phyloP scores from a whole-genome alignment of 148 eudicot species.

The Camellia sinensis region DNA sequence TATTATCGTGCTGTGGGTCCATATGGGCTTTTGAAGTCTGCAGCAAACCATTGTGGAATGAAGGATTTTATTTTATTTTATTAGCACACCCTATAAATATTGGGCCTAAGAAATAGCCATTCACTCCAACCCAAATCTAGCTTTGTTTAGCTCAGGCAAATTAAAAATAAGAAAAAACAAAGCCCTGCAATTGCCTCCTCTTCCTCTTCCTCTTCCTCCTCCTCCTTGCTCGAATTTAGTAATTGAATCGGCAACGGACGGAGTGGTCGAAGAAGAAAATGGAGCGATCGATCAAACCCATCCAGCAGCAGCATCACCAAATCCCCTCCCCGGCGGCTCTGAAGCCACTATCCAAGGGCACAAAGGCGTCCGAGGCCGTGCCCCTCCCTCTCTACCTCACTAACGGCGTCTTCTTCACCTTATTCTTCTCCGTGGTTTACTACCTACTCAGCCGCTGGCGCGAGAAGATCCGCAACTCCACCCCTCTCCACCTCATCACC shows the following conservation, averaged over 20 bases:
- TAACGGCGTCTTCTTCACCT: constrained; percentile 70
- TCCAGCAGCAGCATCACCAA: background rate
- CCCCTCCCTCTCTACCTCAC: constrained; percentile 74
- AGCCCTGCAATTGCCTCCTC: background rate
- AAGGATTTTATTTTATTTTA: too few species aligned
- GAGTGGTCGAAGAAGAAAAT: background rate
- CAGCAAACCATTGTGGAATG: too few species aligned
- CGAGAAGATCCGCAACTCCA: constrained; percentile 84
- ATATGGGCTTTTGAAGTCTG: too few species aligned
- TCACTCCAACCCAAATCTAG: background rate
- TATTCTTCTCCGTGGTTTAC: constrained; percentile 82
- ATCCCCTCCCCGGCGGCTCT: background rate
- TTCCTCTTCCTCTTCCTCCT: background rate
- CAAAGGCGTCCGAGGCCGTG: constrained; percentile 69
- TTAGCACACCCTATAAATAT: background rate
- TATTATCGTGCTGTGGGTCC: too few species aligned
- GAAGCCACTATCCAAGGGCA: background rate
- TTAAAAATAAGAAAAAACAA: too few species aligned
- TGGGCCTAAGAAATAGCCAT: background rate
- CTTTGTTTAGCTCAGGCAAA: background rate
- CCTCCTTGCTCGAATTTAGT: background rate
- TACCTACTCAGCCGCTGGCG: constrained; percentile 85
- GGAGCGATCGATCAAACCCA: constrained; percentile 14
- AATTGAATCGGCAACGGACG: background rate
- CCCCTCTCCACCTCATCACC: constrained; percentile 76